Evolutionary conservation across 2,329 filamentous ascomycete species (phyloP), one percentile per base, ranked within the genome.

Genomic region (Pseudogymnoascus sp.): DNA sequence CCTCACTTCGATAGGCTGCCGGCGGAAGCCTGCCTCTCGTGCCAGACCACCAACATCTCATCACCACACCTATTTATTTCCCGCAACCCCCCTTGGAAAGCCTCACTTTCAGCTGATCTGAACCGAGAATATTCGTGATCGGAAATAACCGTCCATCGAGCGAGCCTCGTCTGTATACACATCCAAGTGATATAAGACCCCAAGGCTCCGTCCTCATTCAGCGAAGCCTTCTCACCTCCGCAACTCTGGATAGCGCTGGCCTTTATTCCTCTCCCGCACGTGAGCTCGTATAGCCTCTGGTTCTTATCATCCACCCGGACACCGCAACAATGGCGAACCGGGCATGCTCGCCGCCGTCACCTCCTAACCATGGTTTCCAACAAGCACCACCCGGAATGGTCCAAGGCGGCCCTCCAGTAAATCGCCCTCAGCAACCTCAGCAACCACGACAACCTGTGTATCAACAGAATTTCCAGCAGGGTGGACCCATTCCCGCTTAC

Each of bases 381-480:
- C 45, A 52, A 31, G 45, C 45, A 31, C 45, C 45, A 11, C 45
- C 45, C 4, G 45, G 45, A 52, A 52, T 52, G 45, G 45, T 52
- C 45, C 45, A 52, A 31, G 45, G 45, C 4, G 25, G 45, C 21
- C 45, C 45, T 52, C 45, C 45, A 12, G 8, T 52, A 25, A 52
- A 52, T 52, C 45, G 45, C n/a, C 25, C 45, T 31, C 60, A 23
- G 12, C 60, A 61, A 41, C 14, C 33, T 70, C 69, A 12, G 66
- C 59, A 18, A 11, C 33, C n/a, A 9, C 18, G 40, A 11, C 35
- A 61, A 12, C 35, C 35, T 28, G 23, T 37, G 33, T 37, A 33
- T 6, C 25, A 59, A 23, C 61, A 35, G 45, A 23, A 37, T 14
- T 12, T 35, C 18, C 61, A 58, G 23, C 43, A 59, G 49, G 43